A percentile compares a stretch with the other conserved stretches of the same genome.
phyloP scores from a whole-genome alignment of 2,329 filamentous ascomycete species.

The Boeremia lycopersici region DNA sequence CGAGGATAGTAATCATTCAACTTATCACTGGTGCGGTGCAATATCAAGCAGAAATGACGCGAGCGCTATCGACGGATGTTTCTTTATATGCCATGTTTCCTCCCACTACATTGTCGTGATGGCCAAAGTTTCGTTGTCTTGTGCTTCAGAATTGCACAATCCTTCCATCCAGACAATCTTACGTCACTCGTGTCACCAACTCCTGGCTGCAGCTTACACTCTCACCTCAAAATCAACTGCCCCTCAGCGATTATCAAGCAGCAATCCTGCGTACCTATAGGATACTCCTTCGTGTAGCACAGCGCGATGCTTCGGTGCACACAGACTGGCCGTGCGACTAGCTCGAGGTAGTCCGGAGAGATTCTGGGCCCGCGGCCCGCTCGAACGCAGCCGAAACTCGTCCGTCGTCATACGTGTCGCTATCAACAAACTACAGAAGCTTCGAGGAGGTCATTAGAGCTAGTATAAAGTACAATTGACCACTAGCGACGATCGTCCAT shows the following conservation, averaged over 20 bases:
- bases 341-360: conserved; percentile 4
- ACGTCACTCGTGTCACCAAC: not conserved
- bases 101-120: not conserved
- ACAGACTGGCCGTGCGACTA: conserved; percentile 9
- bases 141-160: not conserved
- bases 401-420: conserved; percentile 7
- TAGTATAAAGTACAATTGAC: conserved; percentile 4
- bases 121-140: not conserved
- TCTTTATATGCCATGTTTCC: not conserved
- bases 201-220: not conserved
- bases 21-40: not conserved
- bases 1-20: not conserved
- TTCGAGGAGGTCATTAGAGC: conserved; percentile 7
- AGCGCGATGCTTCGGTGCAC: not conserved
- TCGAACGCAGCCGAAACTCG: conserved; percentile 9
- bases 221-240: not conserved
- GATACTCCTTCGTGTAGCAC: not conserved
- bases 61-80: not conserved
- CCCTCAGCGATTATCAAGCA: not conserved
- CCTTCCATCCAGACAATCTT: not conserved
- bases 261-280: not conserved
- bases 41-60: not conserved
- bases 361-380: conserved; percentile 6
- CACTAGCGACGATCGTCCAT: not conserved
- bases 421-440: conserved; percentile 1